A percentile compares a stretch with the other conserved stretches of the same genome.
Evolutionary conservation across 352 stramenopile species (phyloP).

Genomic region (Plasmopara halstedii): DNA sequence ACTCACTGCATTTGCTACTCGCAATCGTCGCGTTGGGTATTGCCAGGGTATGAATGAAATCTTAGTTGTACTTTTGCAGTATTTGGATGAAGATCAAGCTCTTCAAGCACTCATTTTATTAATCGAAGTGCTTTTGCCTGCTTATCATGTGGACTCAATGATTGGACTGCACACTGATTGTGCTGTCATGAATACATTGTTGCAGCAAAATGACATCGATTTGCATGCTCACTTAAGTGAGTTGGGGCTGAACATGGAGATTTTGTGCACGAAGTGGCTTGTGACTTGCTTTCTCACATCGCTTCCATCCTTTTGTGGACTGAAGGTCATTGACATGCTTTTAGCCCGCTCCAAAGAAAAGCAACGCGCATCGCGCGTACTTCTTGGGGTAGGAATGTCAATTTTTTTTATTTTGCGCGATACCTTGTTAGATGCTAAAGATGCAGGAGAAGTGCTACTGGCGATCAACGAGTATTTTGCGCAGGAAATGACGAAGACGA

Average conservation of each 20-base stretch:
- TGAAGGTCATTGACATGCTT: conserved; percentile 80
- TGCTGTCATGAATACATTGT: conserved; percentile 72
- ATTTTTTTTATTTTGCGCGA: conserved; percentile 69
- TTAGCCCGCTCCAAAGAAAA: conserved; percentile 52
- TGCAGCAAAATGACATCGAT: conserved; percentile 68
- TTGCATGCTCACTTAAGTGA: conserved; percentile 63
- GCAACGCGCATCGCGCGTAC: conserved; percentile 56
- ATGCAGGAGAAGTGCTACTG: conserved; percentile 71
- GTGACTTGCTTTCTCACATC: conserved; percentile 81
- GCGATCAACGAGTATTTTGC: conserved; percentile 77
- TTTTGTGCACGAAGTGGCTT: conserved; percentile 85
- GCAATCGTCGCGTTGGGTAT: conserved; percentile 72
- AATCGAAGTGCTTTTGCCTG: conserved; percentile 65
- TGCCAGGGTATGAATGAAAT: conserved; percentile 87
- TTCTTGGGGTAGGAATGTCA: conserved; percentile 65
- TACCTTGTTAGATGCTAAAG: conserved; percentile 52
- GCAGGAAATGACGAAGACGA: conserved; percentile 57
- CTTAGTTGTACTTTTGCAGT: conserved; percentile 57
- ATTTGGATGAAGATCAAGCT: conserved; percentile 54
- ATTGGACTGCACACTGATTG: conserved; percentile 79
- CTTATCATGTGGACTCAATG: conserved; percentile 82
- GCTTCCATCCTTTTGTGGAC: conserved; percentile 51
- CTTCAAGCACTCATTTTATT: conserved; percentile 56
- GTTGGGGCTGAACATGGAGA: conserved; percentile 81
- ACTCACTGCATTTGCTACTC: conserved; percentile 62